A percentile compares a stretch with the other conserved stretches of the same genome.
Conservation (phyloP, 1,284 basidiomycete genomes). For the Malassezia psittaci region DNA sequence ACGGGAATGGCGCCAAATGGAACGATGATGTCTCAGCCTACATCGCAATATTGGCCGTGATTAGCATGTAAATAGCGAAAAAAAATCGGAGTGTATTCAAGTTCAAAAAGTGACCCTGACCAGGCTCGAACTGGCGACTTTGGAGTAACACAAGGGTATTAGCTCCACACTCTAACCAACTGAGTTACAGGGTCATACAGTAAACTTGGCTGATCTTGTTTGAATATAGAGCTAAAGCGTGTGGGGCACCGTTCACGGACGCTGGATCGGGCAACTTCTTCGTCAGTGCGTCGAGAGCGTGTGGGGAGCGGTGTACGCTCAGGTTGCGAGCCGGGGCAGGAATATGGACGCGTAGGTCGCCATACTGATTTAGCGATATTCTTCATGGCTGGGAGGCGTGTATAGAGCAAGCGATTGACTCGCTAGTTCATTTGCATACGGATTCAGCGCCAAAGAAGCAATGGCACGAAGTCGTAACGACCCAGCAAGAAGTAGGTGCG, state of each 20-base stretch:
- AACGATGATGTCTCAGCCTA: constrained; percentile 4
- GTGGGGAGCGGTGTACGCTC: neutral
- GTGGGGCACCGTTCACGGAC: neutral
- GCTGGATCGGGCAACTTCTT: neutral
- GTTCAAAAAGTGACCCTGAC: constrained; percentile 18
- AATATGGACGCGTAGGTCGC: neutral
- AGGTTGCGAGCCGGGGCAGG: neutral
- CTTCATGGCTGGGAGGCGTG: constrained; percentile 23
- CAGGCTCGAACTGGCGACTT: constrained; percentile 24
- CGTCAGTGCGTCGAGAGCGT: too few species aligned
- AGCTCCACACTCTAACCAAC: constrained; percentile 23
- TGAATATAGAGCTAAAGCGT: neutral
- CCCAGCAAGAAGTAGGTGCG: constrained; percentile 2
- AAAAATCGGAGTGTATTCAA: too few species aligned
- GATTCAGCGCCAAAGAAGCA: constrained; percentile 22
- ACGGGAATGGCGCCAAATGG: neutral
- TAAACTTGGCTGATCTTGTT: neutral
- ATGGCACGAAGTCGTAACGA: constrained; percentile 23
- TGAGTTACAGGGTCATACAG: constrained; percentile 17
- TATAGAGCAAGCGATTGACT: constrained; percentile 25
- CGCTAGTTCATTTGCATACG: constrained; percentile 24
- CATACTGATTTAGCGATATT: neutral
- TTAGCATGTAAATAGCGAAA: neutral
- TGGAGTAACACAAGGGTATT: constrained; percentile 18
- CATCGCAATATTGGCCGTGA: constrained; percentile 2